Base-by-base conservation (phyloP, 106 monocot genomes). In the Dioscorea alata region DNA sequence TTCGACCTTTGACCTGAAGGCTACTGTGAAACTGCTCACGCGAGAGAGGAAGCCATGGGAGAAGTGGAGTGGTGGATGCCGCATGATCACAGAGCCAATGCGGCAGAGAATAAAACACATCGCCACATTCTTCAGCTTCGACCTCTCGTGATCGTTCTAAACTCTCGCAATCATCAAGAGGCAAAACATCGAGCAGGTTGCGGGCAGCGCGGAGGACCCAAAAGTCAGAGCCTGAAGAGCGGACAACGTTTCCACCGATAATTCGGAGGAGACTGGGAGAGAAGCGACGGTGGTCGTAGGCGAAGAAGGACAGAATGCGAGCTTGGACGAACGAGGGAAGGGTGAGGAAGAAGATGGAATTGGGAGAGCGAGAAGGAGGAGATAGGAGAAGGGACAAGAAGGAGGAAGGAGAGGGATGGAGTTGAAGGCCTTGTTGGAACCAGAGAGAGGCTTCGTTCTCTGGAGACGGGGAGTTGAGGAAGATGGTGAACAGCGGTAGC, bases 251-350 rank as follows among this genome's bases (percentile, higher is more conserved):
- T 32, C 42, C 14, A 16, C 82, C 86, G n/a, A 91, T 65, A 22
- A 73, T 74, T 17, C 32, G 80, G 65, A 91, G 65, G 14, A 15
- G 77, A 42, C 12, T 22, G 28, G 15, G 62, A 71, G 64, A 78
- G 72, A 92, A 87, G 18, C 78, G 74, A 33, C 9, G 76, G 70
- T 54, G 54, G 13, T 89, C 84, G 33, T 54, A 18, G 33, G 75
- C 53, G 33, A 97, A 86, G 78, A 97, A 86, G 32, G 92, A 97
- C 48, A 97, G 85, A 56, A 92, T 71, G 71, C 86, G 81, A n/a
- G 83, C 84, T 71, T 97, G 96, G 68, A 81, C 24, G 25, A 72
- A 13, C 19, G 62, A 58, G 19, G 92, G 92, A 12, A 97, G 83
- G 8, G 92, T 92, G 61, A 89, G 84, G 53, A 93, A 61, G 33